A percentile compares a stretch with the other conserved stretches of the same genome.
Conservation (phyloP, 2,329 filamentous ascomycete genomes). For the Phaeosphaeria sp. region DNA sequence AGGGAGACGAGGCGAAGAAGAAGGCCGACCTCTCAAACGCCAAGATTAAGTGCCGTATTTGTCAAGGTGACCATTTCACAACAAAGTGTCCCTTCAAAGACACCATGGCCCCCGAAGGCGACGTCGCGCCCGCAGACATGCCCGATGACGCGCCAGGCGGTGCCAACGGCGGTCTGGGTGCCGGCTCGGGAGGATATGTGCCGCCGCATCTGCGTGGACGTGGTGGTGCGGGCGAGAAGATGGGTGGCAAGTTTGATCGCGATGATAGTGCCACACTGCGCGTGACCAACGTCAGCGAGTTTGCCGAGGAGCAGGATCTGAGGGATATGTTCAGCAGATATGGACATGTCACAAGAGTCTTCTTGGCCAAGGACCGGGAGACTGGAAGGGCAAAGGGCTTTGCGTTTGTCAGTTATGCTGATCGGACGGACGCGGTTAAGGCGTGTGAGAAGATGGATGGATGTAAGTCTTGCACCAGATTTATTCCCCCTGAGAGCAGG, state of each 20-base stretch:
- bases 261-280: slow-evolving; percentile 95
- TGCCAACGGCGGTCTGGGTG: slow-evolving; percentile 64
- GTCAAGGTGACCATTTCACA: slow-evolving; percentile 98
- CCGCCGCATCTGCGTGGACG: slow-evolving; percentile 90
- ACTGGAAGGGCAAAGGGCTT: slow-evolving; percentile 97
- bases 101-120: slow-evolving; percentile 86
- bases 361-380: slow-evolving; percentile 96
- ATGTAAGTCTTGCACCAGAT: slow-evolving; percentile 59
- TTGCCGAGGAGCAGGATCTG: slow-evolving; percentile 94
- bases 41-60: slow-evolving; percentile 99
- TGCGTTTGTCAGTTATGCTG: slow-evolving; percentile 96
- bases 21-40: slow-evolving; percentile 86
- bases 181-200: slow-evolving; percentile 84
- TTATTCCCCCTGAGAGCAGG: not conserved
- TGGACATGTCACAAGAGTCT: slow-evolving; percentile 94
- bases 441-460: slow-evolving; percentile 99
- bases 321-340: slow-evolving; percentile 98
- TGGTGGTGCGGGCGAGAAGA: slow-evolving; percentile 76
- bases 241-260: slow-evolving; percentile 93
- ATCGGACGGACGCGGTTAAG: slow-evolving; percentile 85
- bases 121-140: slow-evolving; percentile 53
- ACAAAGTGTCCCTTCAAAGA: slow-evolving; percentile 99
- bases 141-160: slow-evolving; percentile 54
- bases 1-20: slow-evolving; percentile 75
- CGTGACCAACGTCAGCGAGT: slow-evolving; percentile 98